Base-by-base conservation (phyloP, 2,329 filamentous ascomycete genomes). In the Aspergillus ruber region DNA sequence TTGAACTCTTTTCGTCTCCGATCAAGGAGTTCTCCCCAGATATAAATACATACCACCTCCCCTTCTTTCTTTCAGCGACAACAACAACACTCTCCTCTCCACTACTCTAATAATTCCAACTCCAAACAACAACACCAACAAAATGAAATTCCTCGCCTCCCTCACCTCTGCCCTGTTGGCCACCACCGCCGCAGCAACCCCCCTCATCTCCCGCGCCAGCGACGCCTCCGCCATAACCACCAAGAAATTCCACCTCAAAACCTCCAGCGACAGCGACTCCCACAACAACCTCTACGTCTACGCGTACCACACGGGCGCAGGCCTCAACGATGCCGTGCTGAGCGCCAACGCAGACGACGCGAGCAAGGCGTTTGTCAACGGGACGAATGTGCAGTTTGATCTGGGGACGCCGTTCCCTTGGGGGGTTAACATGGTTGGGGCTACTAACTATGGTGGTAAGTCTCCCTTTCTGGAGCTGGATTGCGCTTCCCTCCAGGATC, bases 271-370 rank as follows among this genome's bases (percentile, higher is more conserved):
- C 18, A 57, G 61, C 42, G 18, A 52, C 0, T 42, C 57, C 1
- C 61, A 67, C 51, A 67, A 69, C 53, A 47, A 65, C 50, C 62
- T 69, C 45, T 71, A 65, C 25, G 56, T 71, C 23, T 60, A 60
- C 23, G 54, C 59, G 33, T 72, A 68, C 52, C 69, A 71, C 57
- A 69, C 66, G n/a, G 66, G 64, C 15, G 68, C 68, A n/a, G 69
- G 66, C 12, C 47, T 65, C 23, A 66, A 62, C 27, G 68, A 70
- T 49, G 67, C 66, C 8, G 66, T 69, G 3, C 56, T 72, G 13
- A 56, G 56, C 3, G 35, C 55, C 2, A 57, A 60, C 18, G 47
- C 27, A 1, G 45, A 49, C 1, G 56, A 36, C 6, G 67, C 65
- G 12, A 56, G 50, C 38, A 42, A 52, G 10, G 59, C 59, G 32